Base-by-base conservation (phyloP, 306 rosid genomes). In the Malus fusca region DNA sequence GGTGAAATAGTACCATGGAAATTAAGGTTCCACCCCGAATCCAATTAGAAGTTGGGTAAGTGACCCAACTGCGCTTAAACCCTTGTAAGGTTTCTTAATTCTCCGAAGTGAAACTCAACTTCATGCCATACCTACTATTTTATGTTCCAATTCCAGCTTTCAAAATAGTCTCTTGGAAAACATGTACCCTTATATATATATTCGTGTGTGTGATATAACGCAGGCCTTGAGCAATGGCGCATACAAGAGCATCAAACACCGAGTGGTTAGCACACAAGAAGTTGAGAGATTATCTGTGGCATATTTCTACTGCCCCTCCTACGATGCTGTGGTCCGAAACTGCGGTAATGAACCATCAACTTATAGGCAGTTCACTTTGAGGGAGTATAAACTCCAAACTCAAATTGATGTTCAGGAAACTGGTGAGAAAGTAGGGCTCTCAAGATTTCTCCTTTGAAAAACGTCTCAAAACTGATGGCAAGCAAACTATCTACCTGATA, bases 171-270 rank as follows among this genome's bases (percentile, higher is more conserved):
- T 48, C 7, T 48, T 15, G 53, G 53, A 48, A 48, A 48, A 48
- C 53, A 14, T 48, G 17, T 14, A 48, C 19, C 53, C 19, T 48
- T 14, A 15, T 48, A 48, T 48, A 48, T 48, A n/a, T 75, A 22
- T 65, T 10, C 13, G 5, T 21, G 3, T 48, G 11, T 66, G 26
- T 18, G 8, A 21, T 30, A 35, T 72, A 58, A 48, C 69, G 82
- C 85, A 87, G 96, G 96, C 93, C 59, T 11, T 88, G 79, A 90
- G 95, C 88, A 93, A 93, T 85, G 92, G 83, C 19, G 75, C 68
- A 18, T 93, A 89, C 86, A 85, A 55, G 53, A 93, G 97, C 89
- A 83, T 87, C 9, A 85, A 65, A 55, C 97, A 93, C 82, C 26
- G 85, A 78, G 98, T 89, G 67, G 64, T 85, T 28, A 83, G 81